Evolutionary conservation across 1,139 yeast species (phyloP), one percentile per base, ranked within the genome.

Genomic region (Yamadazyma siamensis): DNA sequence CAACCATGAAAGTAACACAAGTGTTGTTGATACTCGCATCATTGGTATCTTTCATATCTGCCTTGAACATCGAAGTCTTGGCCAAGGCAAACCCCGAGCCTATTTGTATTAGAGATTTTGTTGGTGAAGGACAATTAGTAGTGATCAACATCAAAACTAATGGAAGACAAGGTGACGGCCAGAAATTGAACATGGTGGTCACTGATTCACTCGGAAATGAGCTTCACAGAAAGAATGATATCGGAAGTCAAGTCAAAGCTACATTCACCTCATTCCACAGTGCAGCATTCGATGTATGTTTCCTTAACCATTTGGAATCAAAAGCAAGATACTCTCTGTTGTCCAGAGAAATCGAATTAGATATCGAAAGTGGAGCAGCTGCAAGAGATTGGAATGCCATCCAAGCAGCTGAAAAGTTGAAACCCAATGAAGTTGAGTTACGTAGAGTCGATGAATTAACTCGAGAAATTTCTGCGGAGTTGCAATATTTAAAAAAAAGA

Each of bases 311-410:
- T 33, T 50, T 64, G 41, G 71, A 75, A 36, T 54, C 57, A 30
- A 59, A 56, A 32, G 62, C 62, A 6, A 49, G 57, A 37, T 59
- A 61, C 35, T 48, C 64, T 28, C 41, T 43, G 24, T 51, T 73
- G 42, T 54, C 64, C 27, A 75, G 89, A 59, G 80, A 80, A 35
- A 68, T 91, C 46, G 96, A 88, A 53, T 69, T 91, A 50, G 96
- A 89, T 45, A 83, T 91, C 36, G 97, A 91, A 59, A 81, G 89
- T 43, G 98, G 98, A 20, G 85, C 96, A 33, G 87, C 89, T 47
- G 97, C 97, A 23, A 81, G 97, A 61, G 97, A 91, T 62, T 91
- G 97, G 97, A 87, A 87, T 54, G 88, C 94, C 16, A 70, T 88
- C 41, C 96, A 89, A 65, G 89, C 95, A 23, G 76, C 85, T 27